Conservation (phyloP, 495 filamentous ascomycete genomes). For the Extremus antarcticus region DNA sequence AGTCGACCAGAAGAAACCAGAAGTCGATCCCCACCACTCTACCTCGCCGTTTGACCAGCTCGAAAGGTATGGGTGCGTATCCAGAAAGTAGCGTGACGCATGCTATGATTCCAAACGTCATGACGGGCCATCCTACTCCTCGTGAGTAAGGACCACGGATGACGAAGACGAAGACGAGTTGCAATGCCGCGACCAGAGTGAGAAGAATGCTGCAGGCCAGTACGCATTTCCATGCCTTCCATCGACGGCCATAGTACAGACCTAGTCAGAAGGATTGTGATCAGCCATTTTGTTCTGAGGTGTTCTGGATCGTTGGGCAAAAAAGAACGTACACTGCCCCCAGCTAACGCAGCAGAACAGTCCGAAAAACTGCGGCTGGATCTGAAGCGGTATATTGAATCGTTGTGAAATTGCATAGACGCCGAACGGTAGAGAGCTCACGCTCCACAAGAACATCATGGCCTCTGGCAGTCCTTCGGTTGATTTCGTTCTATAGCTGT, state of each 20-base stretch:
- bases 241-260: not conserved
- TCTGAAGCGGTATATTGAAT: conserved; percentile 64
- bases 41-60: not conserved
- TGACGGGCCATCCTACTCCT: not conserved
- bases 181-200: not conserved
- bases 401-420: conserved; percentile 47
- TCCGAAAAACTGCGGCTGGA: conserved; percentile 64
- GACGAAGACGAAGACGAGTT: not conserved
- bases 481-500: conserved; percentile 57
- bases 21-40: conserved; percentile 32
- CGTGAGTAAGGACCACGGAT: not conserved
- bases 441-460: conserved; percentile 70
- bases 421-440: conserved; percentile 43
- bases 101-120: not conserved
- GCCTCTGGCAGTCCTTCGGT: conserved; percentile 59
- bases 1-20: conserved; percentile 60
- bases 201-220: not conserved
- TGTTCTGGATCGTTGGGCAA: too few species aligned
- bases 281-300: too few species aligned
- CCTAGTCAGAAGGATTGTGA: too few species aligned
- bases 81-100: not conserved
- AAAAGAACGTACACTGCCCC: conserved; percentile 37
- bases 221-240: not conserved
- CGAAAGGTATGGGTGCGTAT: not conserved
- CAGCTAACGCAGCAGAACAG: conserved; percentile 53